Percentiles rank a stretch among this genome's conserved stretches.
Conservation (phyloP, 495 filamentous ascomycete genomes). For the Glonium stellatum region DNA sequence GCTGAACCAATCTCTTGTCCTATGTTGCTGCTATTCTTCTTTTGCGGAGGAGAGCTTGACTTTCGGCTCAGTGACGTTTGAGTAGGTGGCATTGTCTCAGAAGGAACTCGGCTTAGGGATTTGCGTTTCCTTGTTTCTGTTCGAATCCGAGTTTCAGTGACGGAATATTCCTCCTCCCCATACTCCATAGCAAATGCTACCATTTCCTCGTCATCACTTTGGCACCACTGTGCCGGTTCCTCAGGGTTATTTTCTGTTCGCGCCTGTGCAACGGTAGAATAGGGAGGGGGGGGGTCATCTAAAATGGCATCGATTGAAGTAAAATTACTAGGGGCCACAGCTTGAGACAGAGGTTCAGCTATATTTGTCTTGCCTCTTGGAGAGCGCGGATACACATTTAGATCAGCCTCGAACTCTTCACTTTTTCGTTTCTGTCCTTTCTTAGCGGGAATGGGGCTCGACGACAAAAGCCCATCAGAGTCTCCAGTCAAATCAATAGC, state of each 20-base stretch:
- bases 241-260: background rate
- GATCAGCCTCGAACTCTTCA: conserved; percentile 50
- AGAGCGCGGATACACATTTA: conserved; percentile 8
- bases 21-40: background rate
- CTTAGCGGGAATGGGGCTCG: conserved; percentile 32
- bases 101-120: conserved; percentile 21
- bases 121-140: conserved; percentile 18
- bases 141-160: conserved; percentile 5
- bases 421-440: conserved; percentile 68
- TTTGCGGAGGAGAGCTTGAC: conserved; percentile 4
- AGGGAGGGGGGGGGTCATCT: conserved; percentile 29
- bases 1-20: background rate
- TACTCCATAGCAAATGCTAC: conserved; percentile 4
- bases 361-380: background rate
- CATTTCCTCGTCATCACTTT: conserved; percentile 7
- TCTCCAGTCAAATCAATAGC: conserved; percentile 68
- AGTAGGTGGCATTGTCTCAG: conserved; percentile 11
- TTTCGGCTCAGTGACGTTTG: conserved; percentile 12
- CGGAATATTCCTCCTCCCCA: conserved; percentile 12
- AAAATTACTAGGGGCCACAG: conserved; percentile 14
- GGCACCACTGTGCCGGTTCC: background rate
- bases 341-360: background rate
- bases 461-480: background rate
- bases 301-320: conserved; percentile 31
- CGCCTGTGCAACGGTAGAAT: conserved; percentile 12